Conservation (phyloP, 2,329 filamentous ascomycete genomes). For the Ophiognomonia clavigignenti-juglandacearum region DNA sequence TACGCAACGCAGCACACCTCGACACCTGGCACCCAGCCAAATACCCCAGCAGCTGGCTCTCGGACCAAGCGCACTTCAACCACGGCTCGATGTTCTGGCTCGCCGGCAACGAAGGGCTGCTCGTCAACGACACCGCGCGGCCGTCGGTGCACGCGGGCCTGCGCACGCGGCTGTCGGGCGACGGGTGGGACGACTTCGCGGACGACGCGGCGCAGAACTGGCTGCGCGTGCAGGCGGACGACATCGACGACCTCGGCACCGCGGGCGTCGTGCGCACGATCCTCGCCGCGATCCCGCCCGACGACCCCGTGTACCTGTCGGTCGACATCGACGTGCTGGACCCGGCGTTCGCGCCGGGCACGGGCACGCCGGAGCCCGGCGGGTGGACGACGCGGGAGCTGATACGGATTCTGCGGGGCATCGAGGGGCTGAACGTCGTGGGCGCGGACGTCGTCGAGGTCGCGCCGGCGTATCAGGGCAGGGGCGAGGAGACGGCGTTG, state of each 20-base stretch:
- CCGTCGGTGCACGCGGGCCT: constrained; percentile 79
- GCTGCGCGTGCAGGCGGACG: constrained; percentile 74
- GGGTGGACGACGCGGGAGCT: constrained; percentile 89
- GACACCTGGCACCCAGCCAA: constrained; percentile 82
- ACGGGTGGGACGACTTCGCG: constrained; percentile 62
- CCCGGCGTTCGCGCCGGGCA: constrained; percentile 38
- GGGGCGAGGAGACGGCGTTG: constrained; percentile 74
- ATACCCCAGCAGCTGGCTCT: constrained; percentile 72
- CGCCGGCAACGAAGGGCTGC: constrained; percentile 73
- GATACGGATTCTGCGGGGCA: constrained; percentile 74
- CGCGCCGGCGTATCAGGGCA: constrained; percentile 76
- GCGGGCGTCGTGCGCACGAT: constrained; percentile 67
- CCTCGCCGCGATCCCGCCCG: constrained; percentile 64
- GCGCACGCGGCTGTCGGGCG: constrained; percentile 67
- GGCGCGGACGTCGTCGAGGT: constrained; percentile 91
- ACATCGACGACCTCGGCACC: constrained; percentile 78
- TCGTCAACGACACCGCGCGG: constrained; percentile 63
- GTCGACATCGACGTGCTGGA: constrained; percentile 34
- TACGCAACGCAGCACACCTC: constrained; percentile 49
- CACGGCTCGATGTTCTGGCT: constrained; percentile 93
- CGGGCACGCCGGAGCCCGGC: constrained; percentile 84
- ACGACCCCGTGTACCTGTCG: constrained; percentile 59
- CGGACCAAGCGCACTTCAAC: constrained; percentile 70
- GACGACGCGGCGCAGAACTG: constrained; percentile 74
- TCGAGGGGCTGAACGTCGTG: constrained; percentile 79